phyloP scores from a whole-genome alignment of 108 stramenopile species.

The Cyclotella baltica region DNA sequence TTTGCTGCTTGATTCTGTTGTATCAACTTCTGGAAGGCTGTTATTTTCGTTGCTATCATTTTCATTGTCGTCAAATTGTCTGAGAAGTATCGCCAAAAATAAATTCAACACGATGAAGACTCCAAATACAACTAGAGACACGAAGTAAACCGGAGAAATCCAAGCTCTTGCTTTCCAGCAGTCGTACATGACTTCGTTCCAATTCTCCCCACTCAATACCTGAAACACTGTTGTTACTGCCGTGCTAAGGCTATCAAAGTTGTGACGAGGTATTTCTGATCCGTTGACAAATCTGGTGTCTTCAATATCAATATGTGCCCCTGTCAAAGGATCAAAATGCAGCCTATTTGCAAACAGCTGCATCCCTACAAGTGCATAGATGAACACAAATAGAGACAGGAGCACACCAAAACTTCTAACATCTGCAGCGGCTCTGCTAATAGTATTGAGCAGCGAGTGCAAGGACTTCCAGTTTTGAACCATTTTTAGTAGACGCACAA shows the following conservation, averaged over 20 bases:
- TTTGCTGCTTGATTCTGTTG: not conserved
- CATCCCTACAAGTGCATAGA: constrained; percentile 72
- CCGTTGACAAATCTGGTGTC: constrained; percentile 27
- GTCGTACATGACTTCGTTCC: constrained; percentile 74
- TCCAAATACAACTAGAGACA: constrained; percentile 59
- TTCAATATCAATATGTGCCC: constrained; percentile 32
- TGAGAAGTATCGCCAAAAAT: constrained; percentile 71
- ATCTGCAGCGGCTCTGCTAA: constrained; percentile 61
- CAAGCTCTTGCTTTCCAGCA: constrained; percentile 49
- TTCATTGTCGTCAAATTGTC: constrained; percentile 57
- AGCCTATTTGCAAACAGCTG: constrained; percentile 78
- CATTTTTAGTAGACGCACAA: constrained; percentile 82
- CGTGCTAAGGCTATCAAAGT: constrained; percentile 62
- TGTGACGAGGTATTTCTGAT: constrained; percentile 48
- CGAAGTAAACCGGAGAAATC: constrained; percentile 58
- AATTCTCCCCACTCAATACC: constrained; percentile 69
- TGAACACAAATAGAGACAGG: constrained; percentile 71
- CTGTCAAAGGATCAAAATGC: constrained; percentile 40
- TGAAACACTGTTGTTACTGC: constrained; percentile 64
- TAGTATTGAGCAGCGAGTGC: constrained; percentile 61
- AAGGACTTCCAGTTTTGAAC: constrained; percentile 68
- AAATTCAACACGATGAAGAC: constrained; percentile 65
- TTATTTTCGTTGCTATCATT: not conserved
- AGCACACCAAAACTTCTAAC: constrained; percentile 70
- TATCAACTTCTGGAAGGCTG: not conserved